phyloP scores from a whole-genome alignment of 2,329 filamentous ascomycete species.

The Alternaria arborescens region DNA sequence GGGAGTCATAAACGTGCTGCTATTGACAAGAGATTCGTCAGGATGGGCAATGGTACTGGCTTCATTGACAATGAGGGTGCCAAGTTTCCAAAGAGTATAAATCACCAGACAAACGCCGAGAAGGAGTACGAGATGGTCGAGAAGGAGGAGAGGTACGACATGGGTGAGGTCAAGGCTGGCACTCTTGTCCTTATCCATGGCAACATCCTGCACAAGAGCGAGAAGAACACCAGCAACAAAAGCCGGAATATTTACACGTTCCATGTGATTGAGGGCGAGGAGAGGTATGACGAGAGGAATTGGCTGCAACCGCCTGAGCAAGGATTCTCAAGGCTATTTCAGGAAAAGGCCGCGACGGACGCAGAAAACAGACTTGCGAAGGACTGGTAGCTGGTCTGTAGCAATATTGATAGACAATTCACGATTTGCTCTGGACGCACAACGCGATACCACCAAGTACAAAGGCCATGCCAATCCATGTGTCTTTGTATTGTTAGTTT shows the following conservation, averaged over 20 bases:
- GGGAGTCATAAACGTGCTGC: constrained; percentile 81
- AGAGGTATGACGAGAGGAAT: constrained; percentile 83
- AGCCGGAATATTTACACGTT: constrained; percentile 97
- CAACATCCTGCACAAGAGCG: constrained; percentile 94
- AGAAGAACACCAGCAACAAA: constrained; percentile 86
- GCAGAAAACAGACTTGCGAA: constrained; percentile 19
- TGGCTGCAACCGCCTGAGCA: constrained; percentile 87
- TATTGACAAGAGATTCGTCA: constrained; percentile 77
- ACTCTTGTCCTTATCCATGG: constrained; percentile 94
- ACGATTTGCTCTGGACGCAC: constrained; percentile 72
- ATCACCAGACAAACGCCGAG: constrained; percentile 54
- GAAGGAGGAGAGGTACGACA: constrained; percentile 69
- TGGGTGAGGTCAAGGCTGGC: constrained; percentile 89
- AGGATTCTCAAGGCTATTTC: constrained; percentile 77
- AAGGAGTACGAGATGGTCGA: constrained; percentile 35
- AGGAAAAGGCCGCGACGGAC: constrained; percentile 5
- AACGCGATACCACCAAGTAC: constrained; percentile 82
- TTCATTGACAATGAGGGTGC: constrained; percentile 71
- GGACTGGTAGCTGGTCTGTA: constrained; percentile 24
- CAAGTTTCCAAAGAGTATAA: constrained; percentile 63
- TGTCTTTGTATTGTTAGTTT: constrained; percentile 64
- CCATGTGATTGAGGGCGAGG: constrained; percentile 88
- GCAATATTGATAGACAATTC: constrained; percentile 9
- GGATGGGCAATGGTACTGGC: constrained; percentile 59
- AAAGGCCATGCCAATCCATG: constrained; percentile 80